A percentile compares a stretch with the other conserved stretches of the same genome.
Conservation (phyloP, 768 basidiomycete genomes). For the Boletus rubescentipes region DNA sequence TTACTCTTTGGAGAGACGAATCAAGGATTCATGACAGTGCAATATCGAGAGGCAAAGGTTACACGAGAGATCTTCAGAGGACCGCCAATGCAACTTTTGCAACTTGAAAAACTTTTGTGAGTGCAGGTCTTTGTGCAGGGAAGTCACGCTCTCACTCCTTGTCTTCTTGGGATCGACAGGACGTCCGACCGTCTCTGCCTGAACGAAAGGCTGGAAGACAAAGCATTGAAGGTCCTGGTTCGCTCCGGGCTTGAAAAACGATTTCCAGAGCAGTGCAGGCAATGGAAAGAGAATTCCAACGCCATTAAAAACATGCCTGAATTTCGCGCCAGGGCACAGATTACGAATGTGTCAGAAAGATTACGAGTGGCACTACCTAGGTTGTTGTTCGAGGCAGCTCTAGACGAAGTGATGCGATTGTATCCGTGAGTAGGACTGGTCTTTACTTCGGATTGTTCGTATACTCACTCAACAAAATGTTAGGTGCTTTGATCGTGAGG, state of each 20-base stretch:
- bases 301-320: not conserved
- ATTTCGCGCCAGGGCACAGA: not conserved
- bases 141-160: not conserved
- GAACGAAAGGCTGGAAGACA: conserved; percentile 23
- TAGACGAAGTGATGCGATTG: conserved; percentile 18
- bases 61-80: not conserved
- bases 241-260: conserved; percentile 29
- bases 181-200: conserved; percentile 23
- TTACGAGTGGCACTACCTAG: conserved; percentile 7
- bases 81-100: not conserved
- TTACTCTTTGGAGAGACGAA: conserved; percentile 41
- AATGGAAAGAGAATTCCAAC: conserved; percentile 21
- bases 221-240: conserved; percentile 28
- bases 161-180: conserved; percentile 8
- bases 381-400: conserved; percentile 23
- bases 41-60: conserved; percentile 18
- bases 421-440: conserved; percentile 24
- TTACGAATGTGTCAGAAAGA: not conserved
- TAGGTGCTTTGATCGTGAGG: conserved; percentile 17
- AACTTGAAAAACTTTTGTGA: conserved; percentile 23
- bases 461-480: not conserved
- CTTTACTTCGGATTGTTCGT: not conserved
- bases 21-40: conserved; percentile 40
- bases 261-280: conserved; percentile 19
- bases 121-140: not conserved